phyloP scores from a whole-genome alignment of 306 rosid species.

The Fragaria vesca region DNA sequence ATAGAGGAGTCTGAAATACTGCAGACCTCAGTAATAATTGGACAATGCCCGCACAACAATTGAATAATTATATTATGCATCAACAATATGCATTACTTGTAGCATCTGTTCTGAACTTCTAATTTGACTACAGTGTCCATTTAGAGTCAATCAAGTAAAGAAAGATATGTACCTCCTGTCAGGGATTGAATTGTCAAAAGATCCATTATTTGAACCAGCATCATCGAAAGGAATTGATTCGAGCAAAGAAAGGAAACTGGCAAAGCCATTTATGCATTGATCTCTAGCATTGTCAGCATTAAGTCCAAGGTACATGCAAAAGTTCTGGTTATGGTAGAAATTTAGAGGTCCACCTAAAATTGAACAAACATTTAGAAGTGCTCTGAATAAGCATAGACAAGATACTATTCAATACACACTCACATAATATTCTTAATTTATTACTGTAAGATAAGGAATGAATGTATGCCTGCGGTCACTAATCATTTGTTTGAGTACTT shows the following conservation, averaged over 20 bases:
- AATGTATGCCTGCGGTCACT: neutral
- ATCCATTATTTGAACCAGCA: conserved; percentile 54
- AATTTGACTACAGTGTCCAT: conserved; percentile 1
- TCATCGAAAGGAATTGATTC: conserved; percentile 89
- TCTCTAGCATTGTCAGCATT: conserved; percentile 48
- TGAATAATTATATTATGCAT: neutral
- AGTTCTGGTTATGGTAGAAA: conserved; percentile 63
- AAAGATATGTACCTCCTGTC: conserved; percentile 52
- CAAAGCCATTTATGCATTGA: conserved; percentile 79
- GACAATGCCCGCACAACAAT: neutral
- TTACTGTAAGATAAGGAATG: neutral
- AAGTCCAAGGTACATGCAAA: conserved; percentile 70
- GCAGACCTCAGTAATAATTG: neutral
- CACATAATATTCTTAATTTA: neutral
- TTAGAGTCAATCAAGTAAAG: conserved; percentile 21
- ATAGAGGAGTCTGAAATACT: neutral
- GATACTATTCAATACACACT: neutral
- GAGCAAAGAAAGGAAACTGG: conserved; percentile 76
- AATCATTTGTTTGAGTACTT: neutral
- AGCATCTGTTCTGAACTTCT: neutral
- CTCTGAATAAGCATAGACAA: conserved; percentile 16
- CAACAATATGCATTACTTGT: neutral
- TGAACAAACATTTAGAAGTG: conserved; percentile 16
- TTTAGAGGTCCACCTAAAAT: conserved; percentile 60
- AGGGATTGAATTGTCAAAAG: conserved; percentile 68